Evolutionary conservation across 2,329 filamentous ascomycete genomes (phyloP).

Genomic region (Arachnopeziza araneosa): DNA sequence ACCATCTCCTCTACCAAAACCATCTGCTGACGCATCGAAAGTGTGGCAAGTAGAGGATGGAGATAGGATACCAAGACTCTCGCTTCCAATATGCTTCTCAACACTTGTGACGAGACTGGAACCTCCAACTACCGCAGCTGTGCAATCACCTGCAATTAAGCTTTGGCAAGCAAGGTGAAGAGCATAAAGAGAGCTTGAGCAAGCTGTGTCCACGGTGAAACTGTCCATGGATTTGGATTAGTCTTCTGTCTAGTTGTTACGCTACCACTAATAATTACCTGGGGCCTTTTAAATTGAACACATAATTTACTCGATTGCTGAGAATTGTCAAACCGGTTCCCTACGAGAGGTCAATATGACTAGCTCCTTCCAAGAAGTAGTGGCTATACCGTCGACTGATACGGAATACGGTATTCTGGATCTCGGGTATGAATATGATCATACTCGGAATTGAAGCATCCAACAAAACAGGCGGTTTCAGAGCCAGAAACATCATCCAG

Average conservation of each 20-base stretch:
- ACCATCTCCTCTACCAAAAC: constrained; percentile 60
- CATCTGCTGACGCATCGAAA: constrained; percentile 54
- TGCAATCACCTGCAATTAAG: constrained; percentile 36
- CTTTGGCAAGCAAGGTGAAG: constrained; percentile 38
- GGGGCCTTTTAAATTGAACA: background rate
- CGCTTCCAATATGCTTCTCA: background rate
- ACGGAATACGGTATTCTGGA: background rate
- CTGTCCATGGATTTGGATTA: constrained; percentile 12
- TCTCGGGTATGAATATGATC: background rate
- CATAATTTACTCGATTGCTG: background rate
- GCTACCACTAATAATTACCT: background rate
- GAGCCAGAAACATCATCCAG: constrained; percentile 12
- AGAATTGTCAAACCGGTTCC: background rate
- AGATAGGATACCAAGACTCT: background rate
- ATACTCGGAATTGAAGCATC: background rate
- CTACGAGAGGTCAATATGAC: background rate
- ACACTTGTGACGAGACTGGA: constrained; percentile 16
- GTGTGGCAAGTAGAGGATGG: constrained; percentile 36
- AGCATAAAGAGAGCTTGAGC: constrained; percentile 38
- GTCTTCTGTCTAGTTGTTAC: background rate
- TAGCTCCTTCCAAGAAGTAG: background rate
- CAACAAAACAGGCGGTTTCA: background rate
- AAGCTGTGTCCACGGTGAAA: constrained; percentile 41
- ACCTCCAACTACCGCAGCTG: constrained; percentile 26
- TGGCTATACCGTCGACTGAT: background rate